A percentile compares a stretch with the other conserved stretches of the same genome.
Evolutionary conservation across 2,329 filamentous ascomycete genomes (phyloP).

Genomic region (Scytalidium sp.): DNA sequence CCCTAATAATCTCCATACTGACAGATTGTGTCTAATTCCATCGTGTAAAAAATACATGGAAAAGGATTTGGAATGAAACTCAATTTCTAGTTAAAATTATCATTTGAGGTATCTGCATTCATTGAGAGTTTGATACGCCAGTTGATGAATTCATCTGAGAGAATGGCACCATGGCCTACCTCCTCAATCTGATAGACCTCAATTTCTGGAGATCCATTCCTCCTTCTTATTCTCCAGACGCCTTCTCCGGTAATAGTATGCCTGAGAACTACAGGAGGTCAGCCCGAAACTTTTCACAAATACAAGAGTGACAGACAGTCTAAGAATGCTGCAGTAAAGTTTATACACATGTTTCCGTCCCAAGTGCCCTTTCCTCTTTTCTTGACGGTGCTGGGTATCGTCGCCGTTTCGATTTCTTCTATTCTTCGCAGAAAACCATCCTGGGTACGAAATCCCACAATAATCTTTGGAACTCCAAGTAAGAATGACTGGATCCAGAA

Average conservation of each 20-base stretch:
- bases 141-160: constrained; percentile 73
- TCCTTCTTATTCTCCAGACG: constrained; percentile 76
- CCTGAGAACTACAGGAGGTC: constrained; percentile 52
- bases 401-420: constrained; percentile 76
- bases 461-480: constrained; percentile 85
- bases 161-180: constrained; percentile 70
- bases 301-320: constrained; percentile 55
- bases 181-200: constrained; percentile 74
- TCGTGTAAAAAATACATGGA: too few relatives aligned
- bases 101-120: neutral
- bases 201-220: constrained; percentile 59
- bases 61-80: neutral
- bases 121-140: constrained; percentile 50
- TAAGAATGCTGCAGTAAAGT: constrained; percentile 77
- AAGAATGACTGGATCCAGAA: constrained; percentile 98
- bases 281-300: constrained; percentile 17
- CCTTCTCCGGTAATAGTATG: constrained; percentile 61
- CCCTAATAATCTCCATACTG: too few relatives aligned
- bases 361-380: constrained; percentile 63
- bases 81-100: too few relatives aligned
- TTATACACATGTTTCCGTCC: constrained; percentile 93
- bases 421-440: constrained; percentile 69
- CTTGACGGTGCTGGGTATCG: constrained; percentile 74
- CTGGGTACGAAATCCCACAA: constrained; percentile 81
- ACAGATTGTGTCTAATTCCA: too few relatives aligned